Evolutionary conservation across 805 yeast genomes (phyloP), one percentile per base, ranked within the genome.

Genomic region (Candida namnaoensis): DNA sequence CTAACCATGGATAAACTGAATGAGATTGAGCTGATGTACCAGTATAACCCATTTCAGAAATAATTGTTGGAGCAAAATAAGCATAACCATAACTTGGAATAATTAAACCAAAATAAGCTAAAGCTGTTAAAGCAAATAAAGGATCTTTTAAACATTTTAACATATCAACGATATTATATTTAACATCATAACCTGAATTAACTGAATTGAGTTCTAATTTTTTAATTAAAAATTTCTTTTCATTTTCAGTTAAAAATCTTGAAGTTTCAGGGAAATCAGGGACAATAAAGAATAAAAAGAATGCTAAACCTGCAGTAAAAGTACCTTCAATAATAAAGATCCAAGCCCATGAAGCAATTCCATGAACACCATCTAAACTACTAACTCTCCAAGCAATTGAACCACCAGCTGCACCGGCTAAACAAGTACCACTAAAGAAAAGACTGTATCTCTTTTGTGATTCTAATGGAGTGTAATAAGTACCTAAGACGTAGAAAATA

Each of bases 1-100:
- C 64, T 35, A 85, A 68, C 90, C 95, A 88, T 19, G 95, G 95
- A 49, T 87, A 88, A 38, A 88, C 85, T 0, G 95, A 82, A 62
- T 80, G 81, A 42, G 82, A 74, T 60, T 88, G 88, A 9, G 95
- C 91, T 42, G 74, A 67, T 52, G 78, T 82, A 3, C 86, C 80
- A 3, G 86, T 71, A 66, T 80, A 64, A 8, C 69, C 69, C 58
- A 64, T 55, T 38, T 61, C 60, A n/a, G 56, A 52, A 38, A 65
- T 60, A 42, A 65, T 65, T 30, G 65, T 61, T 44, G 69, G 69
- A 25, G 66, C 52, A 42, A 64, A 65, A 71, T 76, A 82, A 1
- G 69, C 66, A 43, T 64, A 56, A 36, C 69, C 69, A 42, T 64
- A 64, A 23, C 68, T 52, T 24, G 69, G 66, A 39, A 65, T 53